Evolutionary conservation across 805 yeast genomes (phyloP), one percentile per base, ranked within the genome.

Genomic region (Nakazawaea wickerhamii): DNA sequence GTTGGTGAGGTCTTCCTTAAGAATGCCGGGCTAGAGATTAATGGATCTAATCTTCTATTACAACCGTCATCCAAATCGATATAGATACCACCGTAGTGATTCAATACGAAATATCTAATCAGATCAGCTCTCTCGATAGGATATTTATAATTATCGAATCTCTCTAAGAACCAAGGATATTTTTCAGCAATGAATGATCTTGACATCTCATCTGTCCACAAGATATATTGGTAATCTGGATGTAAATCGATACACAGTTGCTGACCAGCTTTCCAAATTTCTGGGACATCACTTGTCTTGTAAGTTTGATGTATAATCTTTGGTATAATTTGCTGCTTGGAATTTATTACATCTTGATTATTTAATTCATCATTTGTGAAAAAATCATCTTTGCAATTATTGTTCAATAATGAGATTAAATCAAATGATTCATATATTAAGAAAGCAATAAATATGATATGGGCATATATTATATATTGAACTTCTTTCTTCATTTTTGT

Each of bases 231-330:
- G 57, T 85, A 90, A 61, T 88, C 96, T 1, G 93, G 91, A 58
- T 90, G 95, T 43, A 82, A 64, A 47, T 84, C 84, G 32, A 77
- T 71, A 57, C 95, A 87, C 20, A 76, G 75, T 57, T 79, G 73
- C 55, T 86, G 95, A 22, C 95, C 88, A 5, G 71, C 74, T 47
- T 66, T 68, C 97, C 97, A 90, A 37, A 73, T 68, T 38, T 79
- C 89, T 3, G 97, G 97, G 13, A 89, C 76, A 17, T 80, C 73
- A 11, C 67, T 71, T 17, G 86, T 84, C 58, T 85, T 89, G 63
- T 90, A 90, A 11, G 96, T 90, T 61, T 90, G 97, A 58, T 90
- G 97, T 43, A 90, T 88, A 58, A 89, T 88, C 55, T 84, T 85
- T 30, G 97, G 97, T 36, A 89, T 87, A 30, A 83, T 58, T 46